Evolutionary conservation across 78 protist species (phyloP).

Genomic region (Dictyostelium citrinum): DNA sequence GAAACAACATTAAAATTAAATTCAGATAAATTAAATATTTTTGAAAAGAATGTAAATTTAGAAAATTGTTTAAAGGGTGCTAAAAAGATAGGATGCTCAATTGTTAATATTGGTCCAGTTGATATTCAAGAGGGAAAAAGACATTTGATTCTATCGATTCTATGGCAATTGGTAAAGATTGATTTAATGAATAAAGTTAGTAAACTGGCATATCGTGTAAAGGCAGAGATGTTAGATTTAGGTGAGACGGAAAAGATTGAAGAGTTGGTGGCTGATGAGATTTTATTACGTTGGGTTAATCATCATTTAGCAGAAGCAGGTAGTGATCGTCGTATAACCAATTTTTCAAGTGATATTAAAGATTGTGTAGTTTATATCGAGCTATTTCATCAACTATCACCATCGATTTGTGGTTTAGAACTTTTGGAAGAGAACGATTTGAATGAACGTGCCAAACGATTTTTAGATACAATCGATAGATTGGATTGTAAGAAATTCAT

Average conservation of each 20-base stretch:
- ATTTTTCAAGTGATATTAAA: slow-evolving; percentile 65
- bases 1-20: slow-evolving; percentile 31
- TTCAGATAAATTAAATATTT: slow-evolving; percentile 19
- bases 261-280: slow-evolving; percentile 63
- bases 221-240: slow-evolving; percentile 48
- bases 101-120: slow-evolving; percentile 58
- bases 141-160: slow-evolving; percentile 54
- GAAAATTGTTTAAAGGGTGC: slow-evolving; percentile 56
- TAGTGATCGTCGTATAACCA: neutral
- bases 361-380: slow-evolving; percentile 57
- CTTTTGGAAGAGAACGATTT: slow-evolving; percentile 35
- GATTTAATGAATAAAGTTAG: slow-evolving; percentile 64
- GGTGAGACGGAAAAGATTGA: slow-evolving; percentile 4
- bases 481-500: slow-evolving; percentile 79
- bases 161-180: slow-evolving; percentile 72
- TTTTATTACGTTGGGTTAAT: slow-evolving; percentile 76
- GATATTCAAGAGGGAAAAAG: slow-evolving; percentile 73
- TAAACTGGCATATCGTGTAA: slow-evolving; percentile 48
- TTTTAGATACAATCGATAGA: slow-evolving; percentile 65
- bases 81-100: slow-evolving; percentile 35
- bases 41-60: slow-evolving; percentile 67
- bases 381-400: slow-evolving; percentile 63
- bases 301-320: slow-evolving; percentile 32
- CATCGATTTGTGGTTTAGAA: slow-evolving; percentile 17
- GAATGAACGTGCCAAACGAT: slow-evolving; percentile 68